Evolutionary conservation across 371 early-diverging fungal genomes (phyloP).

Genomic region (Mucor indicus): DNA sequence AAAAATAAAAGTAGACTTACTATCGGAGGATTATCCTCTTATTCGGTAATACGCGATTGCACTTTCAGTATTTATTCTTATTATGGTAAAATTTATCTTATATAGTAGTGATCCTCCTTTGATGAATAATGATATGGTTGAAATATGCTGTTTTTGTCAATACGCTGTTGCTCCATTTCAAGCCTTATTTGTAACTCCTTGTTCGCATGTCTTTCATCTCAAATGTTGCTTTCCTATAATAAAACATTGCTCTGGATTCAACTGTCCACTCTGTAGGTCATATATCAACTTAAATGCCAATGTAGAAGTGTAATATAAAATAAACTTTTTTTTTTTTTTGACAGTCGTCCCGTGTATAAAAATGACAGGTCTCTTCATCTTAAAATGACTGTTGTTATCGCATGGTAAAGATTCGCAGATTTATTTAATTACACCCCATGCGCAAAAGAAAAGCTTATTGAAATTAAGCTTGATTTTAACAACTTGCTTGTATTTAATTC

Average conservation of each 20-base stretch:
- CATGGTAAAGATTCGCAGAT: too few relatives aligned
- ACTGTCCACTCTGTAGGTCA: slow-evolving; percentile 88
- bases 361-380: too few relatives aligned
- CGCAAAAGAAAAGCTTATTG: too few relatives aligned
- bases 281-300: slow-evolving; percentile 84
- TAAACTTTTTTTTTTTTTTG: too few relatives aligned
- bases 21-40: too few relatives aligned
- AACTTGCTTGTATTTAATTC: too few relatives aligned
- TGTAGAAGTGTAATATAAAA: too few relatives aligned
- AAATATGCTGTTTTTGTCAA: slow-evolving; percentile 93
- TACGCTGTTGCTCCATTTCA: slow-evolving; percentile 83
- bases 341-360: too few relatives aligned
- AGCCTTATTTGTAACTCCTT: slow-evolving; percentile 90
- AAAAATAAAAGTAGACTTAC: slow-evolving; percentile 13
- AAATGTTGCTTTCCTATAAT: slow-evolving; percentile 76
- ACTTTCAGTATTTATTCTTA: not conserved
- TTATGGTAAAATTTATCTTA: slow-evolving; percentile 32
- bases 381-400: too few relatives aligned
- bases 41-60: too few relatives aligned
- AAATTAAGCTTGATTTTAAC: too few relatives aligned
- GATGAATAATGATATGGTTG: slow-evolving; percentile 9
- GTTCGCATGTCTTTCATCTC: slow-evolving; percentile 92
- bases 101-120: slow-evolving; percentile 19
- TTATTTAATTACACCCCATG: too few relatives aligned
- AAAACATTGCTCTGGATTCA: slow-evolving; percentile 62